These are phyloP conservation scores for Sclerotinia subarctica DNA, from an alignment of 2,329 filamentous ascomycete genomes.

Conservation along the genomic window DNA sequence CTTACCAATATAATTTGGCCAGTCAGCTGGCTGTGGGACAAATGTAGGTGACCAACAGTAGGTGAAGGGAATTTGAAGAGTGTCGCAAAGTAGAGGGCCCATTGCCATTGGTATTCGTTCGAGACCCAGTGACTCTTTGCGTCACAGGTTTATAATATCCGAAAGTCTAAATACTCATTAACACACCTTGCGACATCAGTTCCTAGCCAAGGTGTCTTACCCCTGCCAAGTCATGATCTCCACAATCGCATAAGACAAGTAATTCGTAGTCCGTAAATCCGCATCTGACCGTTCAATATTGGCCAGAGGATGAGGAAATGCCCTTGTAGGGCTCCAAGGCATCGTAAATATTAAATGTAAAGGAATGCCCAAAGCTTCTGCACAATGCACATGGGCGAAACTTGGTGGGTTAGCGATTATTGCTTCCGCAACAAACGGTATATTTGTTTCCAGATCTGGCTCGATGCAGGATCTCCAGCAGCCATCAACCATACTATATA, in stretches of 20 bases:
- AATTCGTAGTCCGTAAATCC: slow-evolving; percentile 69
- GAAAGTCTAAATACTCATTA: slow-evolving; percentile 47
- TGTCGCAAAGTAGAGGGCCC: slow-evolving; percentile 69
- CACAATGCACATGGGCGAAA: slow-evolving; percentile 55
- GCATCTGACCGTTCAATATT: slow-evolving; percentile 64
- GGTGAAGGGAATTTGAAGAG: slow-evolving; percentile 70
- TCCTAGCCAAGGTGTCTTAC: not conserved
- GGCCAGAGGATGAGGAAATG: slow-evolving; percentile 72
- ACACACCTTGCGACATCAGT: not conserved
- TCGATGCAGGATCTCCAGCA: slow-evolving; percentile 79
- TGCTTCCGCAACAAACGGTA: slow-evolving; percentile 60
- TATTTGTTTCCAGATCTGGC: slow-evolving; percentile 41
- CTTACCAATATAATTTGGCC: slow-evolving; percentile 48
- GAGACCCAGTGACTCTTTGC: slow-evolving; percentile 62
- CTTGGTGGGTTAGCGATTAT: slow-evolving; percentile 80
- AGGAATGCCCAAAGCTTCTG: not conserved
- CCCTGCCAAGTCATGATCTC: slow-evolving; percentile 86
- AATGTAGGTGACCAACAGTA: slow-evolving; percentile 61
- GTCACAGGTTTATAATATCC: slow-evolving; percentile 72
- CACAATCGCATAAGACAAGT: slow-evolving; percentile 72
- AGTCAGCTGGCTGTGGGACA: not conserved
- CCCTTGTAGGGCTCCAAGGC: slow-evolving; percentile 69
- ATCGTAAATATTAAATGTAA: slow-evolving; percentile 42
- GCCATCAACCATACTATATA: slow-evolving; percentile 71
- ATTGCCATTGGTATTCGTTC: slow-evolving; percentile 73